phyloP scores from a whole-genome alignment of 352 stramenopile species.

The Phytophthora ramorum region DNA sequence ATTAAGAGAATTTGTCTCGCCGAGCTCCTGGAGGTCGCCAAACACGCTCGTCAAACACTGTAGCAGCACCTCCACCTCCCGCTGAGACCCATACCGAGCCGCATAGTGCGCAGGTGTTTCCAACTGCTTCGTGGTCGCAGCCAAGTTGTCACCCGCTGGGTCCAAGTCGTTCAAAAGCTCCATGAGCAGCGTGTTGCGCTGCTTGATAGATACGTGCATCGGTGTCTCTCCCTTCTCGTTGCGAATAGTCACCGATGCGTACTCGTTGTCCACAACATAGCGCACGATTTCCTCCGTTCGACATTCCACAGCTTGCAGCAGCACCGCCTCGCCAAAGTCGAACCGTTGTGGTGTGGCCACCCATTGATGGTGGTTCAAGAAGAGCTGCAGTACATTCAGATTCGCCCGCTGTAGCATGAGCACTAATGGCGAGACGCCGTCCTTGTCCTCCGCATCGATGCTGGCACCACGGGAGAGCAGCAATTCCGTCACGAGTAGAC shows the following conservation, averaged over 20 bases:
- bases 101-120: slow-evolving; percentile 33
- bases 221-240: slow-evolving; percentile 22
- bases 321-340: slow-evolving; percentile 20
- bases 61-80: slow-evolving; percentile 24
- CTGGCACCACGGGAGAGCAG: slow-evolving; percentile 22
- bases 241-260: slow-evolving; percentile 6
- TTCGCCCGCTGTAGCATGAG: slow-evolving; percentile 16
- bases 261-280: slow-evolving; percentile 36
- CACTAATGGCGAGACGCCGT: slow-evolving; percentile 14
- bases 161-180: slow-evolving; percentile 27
- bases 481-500: slow-evolving; percentile 32
- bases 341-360: slow-evolving; percentile 20
- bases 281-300: slow-evolving; percentile 5
- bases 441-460: slow-evolving; percentile 26
- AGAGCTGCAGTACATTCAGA: slow-evolving; percentile 32
- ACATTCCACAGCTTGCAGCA: slow-evolving; percentile 21
- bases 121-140: not conserved
- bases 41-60: slow-evolving; percentile 21
- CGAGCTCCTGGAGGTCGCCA: slow-evolving; percentile 4
- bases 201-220: slow-evolving; percentile 28
- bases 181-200: slow-evolving; percentile 11
- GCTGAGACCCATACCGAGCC: slow-evolving; percentile 8
- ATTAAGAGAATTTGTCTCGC: slow-evolving; percentile 16
- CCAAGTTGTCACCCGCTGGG: slow-evolving; percentile 9
- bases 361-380: slow-evolving; percentile 39